These are phyloP conservation scores for Pezicula radicicola DNA, from an alignment of 2,329 filamentous ascomycete species.

Conservation along the genomic window DNA sequence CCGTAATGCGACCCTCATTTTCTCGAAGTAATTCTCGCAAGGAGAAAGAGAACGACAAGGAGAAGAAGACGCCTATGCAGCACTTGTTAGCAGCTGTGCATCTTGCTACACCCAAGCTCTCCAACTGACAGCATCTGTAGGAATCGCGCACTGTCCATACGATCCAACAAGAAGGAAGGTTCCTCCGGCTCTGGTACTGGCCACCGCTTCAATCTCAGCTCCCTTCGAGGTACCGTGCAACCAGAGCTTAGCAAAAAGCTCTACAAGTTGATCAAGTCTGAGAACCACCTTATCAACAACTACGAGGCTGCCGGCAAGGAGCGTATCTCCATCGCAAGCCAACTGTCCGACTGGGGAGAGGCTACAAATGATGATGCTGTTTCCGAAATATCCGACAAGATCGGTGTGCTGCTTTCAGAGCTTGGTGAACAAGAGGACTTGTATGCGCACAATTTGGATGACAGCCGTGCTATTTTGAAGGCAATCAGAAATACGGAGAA, in stretches of 20 bases:
- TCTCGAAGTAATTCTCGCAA: conserved; percentile 1
- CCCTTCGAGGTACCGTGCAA: conserved; percentile 79
- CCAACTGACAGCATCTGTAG: conserved; percentile 34
- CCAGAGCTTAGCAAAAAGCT: conserved; percentile 87
- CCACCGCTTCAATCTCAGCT: conserved; percentile 80
- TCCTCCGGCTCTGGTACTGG: conserved; percentile 39
- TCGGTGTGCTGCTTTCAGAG: conserved; percentile 88
- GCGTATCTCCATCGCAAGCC: conserved; percentile 78
- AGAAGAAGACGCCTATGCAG: not conserved
- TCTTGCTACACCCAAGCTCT: not conserved
- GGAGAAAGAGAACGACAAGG: not conserved
- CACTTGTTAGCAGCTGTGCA: not conserved
- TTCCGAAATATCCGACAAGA: conserved; percentile 90
- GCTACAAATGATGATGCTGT: conserved; percentile 83
- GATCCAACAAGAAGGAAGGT: conserved; percentile 45
- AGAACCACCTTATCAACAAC: conserved; percentile 82
- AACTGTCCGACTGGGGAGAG: conserved; percentile 96
- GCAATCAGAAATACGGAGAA: conserved; percentile 92
- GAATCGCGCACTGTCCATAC: conserved; percentile 73
- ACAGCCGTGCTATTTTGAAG: conserved; percentile 80
- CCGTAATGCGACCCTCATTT: too few relatives aligned
- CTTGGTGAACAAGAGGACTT: conserved; percentile 90
- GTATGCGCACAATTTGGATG: conserved; percentile 84
- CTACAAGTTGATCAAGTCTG: conserved; percentile 89
- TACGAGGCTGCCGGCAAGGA: conserved; percentile 85